Evolutionary conservation across 805 yeast genomes (phyloP).

Genomic region (Monosporozyma solicola): DNA sequence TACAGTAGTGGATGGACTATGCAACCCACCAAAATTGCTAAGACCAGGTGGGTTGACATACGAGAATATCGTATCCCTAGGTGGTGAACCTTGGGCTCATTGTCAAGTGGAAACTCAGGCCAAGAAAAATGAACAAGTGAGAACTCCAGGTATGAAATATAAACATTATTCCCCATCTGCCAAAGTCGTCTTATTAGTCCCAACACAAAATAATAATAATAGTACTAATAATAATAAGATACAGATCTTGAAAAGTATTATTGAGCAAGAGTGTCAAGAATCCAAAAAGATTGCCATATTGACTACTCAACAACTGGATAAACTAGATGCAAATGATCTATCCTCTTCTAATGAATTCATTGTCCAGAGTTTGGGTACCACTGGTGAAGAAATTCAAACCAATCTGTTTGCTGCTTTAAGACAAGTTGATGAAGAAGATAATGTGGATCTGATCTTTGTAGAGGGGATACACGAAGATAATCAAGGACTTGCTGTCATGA

Average conservation of each 20-base stretch:
- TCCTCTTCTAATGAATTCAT: background rate
- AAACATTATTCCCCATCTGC: slow-evolving; percentile 92
- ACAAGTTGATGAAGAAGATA: slow-evolving; percentile 56
- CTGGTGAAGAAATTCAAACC: slow-evolving; percentile 53
- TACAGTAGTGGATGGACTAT: slow-evolving; percentile 87
- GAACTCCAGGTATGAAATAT: slow-evolving; percentile 98
- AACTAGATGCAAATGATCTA: background rate
- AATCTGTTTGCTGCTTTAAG: slow-evolving; percentile 67
- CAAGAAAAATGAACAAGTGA: slow-evolving; percentile 56
- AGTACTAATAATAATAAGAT: slow-evolving; percentile 23
- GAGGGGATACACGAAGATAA: slow-evolving; percentile 70
- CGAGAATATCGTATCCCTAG: slow-evolving; percentile 58
- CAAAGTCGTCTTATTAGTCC: slow-evolving; percentile 57
- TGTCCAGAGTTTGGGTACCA: slow-evolving; percentile 34
- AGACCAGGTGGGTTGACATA: slow-evolving; percentile 91
- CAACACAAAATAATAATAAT: slow-evolving; percentile 32
- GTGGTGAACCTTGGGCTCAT: slow-evolving; percentile 62
- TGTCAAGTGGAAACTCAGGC: slow-evolving; percentile 57
- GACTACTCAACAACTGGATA: slow-evolving; percentile 29
- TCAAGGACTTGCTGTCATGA: slow-evolving; percentile 94
- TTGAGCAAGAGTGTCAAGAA: slow-evolving; percentile 9
- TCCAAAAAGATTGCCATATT: slow-evolving; percentile 43
- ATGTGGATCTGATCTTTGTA: slow-evolving; percentile 64
- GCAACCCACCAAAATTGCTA: slow-evolving; percentile 73
- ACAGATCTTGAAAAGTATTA: slow-evolving; percentile 25